Conservation (phyloP, 2,329 filamentous ascomycete genomes). For the Escovopsis sp. region DNA sequence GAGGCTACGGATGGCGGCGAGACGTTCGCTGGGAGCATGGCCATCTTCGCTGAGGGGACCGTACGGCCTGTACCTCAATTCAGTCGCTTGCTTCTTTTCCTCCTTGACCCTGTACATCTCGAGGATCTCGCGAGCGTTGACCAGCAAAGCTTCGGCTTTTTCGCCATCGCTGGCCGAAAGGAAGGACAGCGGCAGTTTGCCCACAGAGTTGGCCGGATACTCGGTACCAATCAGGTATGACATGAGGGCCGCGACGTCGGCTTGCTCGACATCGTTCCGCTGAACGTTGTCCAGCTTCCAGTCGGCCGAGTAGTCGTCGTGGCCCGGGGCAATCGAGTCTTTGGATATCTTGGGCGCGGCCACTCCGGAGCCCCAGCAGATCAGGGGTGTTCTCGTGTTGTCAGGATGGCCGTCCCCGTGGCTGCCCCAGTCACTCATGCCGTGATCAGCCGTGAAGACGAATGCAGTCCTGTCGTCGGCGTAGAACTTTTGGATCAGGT, state of each 20-base stretch:
- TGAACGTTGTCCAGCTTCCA: constrained; percentile 72
- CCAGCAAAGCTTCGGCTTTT: constrained; percentile 72
- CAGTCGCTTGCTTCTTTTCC: constrained; percentile 58
- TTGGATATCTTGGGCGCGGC: constrained; percentile 52
- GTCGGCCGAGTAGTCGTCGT: constrained; percentile 82
- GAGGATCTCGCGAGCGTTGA: constrained; percentile 74
- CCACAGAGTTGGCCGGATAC: constrained; percentile 93
- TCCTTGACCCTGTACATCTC: constrained; percentile 98
- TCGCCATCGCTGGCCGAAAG: constrained; percentile 55
- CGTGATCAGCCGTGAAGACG: constrained; percentile 94
- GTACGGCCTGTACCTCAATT: constrained; percentile 68
- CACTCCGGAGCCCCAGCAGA: constrained; percentile 86
- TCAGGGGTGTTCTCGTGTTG: constrained; percentile 86
- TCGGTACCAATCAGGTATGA: constrained; percentile 76
- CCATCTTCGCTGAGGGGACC: constrained; percentile 49
- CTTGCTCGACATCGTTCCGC: constrained; percentile 84
- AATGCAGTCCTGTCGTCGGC: constrained; percentile 75
- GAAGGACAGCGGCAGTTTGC: constrained; percentile 75
- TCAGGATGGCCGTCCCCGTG: constrained; percentile 96
- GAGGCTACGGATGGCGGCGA: constrained; percentile 50
- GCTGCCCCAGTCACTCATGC: constrained; percentile 99
- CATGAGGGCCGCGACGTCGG: constrained; percentile 92
- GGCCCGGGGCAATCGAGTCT: constrained; percentile 52
- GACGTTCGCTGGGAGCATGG: constrained; percentile 49
- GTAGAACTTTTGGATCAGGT: constrained; percentile 77